Conservation (phyloP, 805 yeast species). For the Suhomyces kilbournensis region DNA sequence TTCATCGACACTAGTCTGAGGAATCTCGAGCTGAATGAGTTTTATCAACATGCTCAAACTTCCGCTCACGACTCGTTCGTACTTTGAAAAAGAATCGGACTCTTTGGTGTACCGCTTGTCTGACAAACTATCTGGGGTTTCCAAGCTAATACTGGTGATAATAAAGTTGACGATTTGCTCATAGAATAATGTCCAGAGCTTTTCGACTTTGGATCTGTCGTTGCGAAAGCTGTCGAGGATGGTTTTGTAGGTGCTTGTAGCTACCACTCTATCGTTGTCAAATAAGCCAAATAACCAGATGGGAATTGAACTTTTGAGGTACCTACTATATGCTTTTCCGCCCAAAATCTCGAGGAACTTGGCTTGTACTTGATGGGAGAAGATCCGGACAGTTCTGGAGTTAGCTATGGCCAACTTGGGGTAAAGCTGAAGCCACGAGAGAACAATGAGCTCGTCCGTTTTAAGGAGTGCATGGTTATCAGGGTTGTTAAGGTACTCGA, state of each 20-base stretch:
- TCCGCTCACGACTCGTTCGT: conserved; percentile 52
- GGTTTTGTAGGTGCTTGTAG: conserved; percentile 46
- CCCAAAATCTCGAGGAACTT: conserved; percentile 44
- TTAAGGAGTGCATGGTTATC: conserved; percentile 5
- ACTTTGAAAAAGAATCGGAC: conserved; percentile 66
- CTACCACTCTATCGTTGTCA: conserved; percentile 66
- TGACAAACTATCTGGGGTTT: conserved; percentile 61
- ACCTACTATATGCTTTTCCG: conserved; percentile 56
- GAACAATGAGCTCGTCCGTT: conserved; percentile 50
- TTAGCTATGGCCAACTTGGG: conserved; percentile 75
- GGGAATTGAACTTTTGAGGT: conserved; percentile 69
- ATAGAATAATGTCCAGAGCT: conserved; percentile 58
- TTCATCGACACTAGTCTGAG: not conserved
- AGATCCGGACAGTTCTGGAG: conserved; percentile 59
- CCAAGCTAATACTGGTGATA: conserved; percentile 50
- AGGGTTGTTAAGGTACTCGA: conserved; percentile 23
- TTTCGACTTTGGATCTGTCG: conserved; percentile 46
- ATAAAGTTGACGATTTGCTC: conserved; percentile 55
- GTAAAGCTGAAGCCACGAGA: conserved; percentile 76
- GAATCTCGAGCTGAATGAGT: conserved; percentile 1
- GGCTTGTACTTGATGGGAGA: conserved; percentile 66
- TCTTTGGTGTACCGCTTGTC: conserved; percentile 69
- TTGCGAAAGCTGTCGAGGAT: conserved; percentile 56
- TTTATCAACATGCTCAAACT: conserved; percentile 48
- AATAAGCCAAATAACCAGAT: conserved; percentile 67